phyloP scores from a whole-genome alignment of 2,329 filamentous ascomycete species.

The Seiridium unicorne region DNA sequence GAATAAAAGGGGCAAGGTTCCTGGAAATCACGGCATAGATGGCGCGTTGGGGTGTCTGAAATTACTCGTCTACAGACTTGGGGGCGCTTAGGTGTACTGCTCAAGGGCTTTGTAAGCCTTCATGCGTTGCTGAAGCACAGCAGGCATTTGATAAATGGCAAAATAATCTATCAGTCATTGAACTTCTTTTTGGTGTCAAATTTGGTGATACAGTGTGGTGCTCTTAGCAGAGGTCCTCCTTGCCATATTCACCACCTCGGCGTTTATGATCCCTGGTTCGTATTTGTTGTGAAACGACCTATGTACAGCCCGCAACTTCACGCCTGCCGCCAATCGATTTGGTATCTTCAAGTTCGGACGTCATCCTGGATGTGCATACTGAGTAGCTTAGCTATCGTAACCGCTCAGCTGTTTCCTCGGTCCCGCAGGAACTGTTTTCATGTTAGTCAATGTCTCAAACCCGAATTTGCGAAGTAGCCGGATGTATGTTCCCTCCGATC shows the following conservation, averaged over 20 bases:
- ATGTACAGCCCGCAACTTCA: not conserved
- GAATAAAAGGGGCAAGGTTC: not conserved
- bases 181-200: not conserved
- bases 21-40: not conserved
- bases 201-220: not conserved
- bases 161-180: not conserved
- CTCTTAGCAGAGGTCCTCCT: too few species aligned
- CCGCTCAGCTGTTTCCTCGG: conserved; percentile 59
- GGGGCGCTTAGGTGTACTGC: too few species aligned
- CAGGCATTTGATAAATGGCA: too few species aligned
- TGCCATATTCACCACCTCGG: too few species aligned
- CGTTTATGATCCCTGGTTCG: not conserved
- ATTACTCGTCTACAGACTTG: too few species aligned
- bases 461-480: not conserved
- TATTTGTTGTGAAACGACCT: not conserved
- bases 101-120: too few species aligned
- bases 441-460: not conserved
- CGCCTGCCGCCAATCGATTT: not conserved
- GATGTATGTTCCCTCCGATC: too few species aligned
- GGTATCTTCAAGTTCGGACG: not conserved
- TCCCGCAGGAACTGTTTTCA: conserved; percentile 50
- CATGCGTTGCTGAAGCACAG: too few species aligned
- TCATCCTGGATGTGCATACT: not conserved
- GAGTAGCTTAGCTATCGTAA: conserved; percentile 53
- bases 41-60: not conserved